Conservation (phyloP, 257 asterid genomes). For the Linaria vulgaris region DNA sequence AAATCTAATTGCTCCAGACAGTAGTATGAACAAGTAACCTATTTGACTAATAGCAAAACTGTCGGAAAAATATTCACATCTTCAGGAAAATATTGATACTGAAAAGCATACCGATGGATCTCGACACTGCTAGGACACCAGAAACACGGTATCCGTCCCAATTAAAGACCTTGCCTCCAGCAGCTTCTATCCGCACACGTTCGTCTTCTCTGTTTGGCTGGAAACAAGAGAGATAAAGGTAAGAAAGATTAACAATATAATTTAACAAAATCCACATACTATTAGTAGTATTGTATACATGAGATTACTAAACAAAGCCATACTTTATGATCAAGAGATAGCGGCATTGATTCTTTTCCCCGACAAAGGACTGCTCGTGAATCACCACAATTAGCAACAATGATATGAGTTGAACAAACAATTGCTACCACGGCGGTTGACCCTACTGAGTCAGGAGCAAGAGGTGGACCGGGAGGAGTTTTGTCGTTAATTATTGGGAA, state of each 20-base stretch:
- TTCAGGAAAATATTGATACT: background rate
- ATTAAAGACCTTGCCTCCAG: constrained; percentile 75
- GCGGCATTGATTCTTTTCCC: constrained; percentile 61
- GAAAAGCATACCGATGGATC: constrained; percentile 65
- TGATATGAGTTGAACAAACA: constrained; percentile 62
- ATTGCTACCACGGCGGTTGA: constrained; percentile 86
- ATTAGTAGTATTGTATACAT: too few species aligned
- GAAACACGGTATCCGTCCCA: constrained; percentile 84
- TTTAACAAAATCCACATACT: background rate
- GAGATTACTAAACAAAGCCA: constrained; percentile 18
- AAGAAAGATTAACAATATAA: background rate
- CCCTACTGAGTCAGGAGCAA: constrained; percentile 88
- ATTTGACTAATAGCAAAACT: background rate
- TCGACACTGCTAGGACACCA: constrained; percentile 75
- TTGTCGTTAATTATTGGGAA: constrained; percentile 23
- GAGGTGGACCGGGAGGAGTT: constrained; percentile 18
- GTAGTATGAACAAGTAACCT: too few species aligned
- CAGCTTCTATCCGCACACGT: constrained; percentile 57
- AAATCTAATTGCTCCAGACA: too few species aligned
- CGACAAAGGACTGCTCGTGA: constrained; percentile 81
- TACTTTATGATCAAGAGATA: constrained; percentile 82
- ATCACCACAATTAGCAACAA: constrained; percentile 94
- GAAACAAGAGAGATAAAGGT: constrained; percentile 14
- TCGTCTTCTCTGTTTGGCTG: constrained; percentile 80
- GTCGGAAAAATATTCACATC: background rate